Base-by-base conservation (phyloP, 805 yeast species). In the Ogataea pini region DNA sequence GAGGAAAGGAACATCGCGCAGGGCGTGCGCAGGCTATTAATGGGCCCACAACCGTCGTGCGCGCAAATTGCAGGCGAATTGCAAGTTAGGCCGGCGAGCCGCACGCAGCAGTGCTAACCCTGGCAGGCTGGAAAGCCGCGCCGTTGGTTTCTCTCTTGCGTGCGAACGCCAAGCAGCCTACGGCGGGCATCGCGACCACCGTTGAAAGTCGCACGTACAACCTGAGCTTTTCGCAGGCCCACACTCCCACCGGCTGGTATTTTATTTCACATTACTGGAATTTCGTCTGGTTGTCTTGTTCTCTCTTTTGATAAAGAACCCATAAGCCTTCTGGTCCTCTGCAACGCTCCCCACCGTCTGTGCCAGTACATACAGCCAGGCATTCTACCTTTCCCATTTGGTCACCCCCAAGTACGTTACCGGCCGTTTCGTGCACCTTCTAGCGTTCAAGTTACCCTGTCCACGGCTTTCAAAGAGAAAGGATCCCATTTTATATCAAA, bases 261-360 rank as follows among this genome's bases (percentile, higher is more conserved):
- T n/a, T n/a, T 34, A 18, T 18, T 34, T 34, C 17, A 22, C 8
- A 22, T 22, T 27, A 36, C 40, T 36, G 40, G 40, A 36, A 36
- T 36, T 36, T 36, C 40, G 40, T 36, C 40, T 18, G 40, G 40
- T 22, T 36, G 40, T 36, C 40, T 36, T 36, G 40, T 36, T 34
- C 24, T 34, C 19, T 10, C 25, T 22, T 22, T 22, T 22, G 25
- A 22, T 18, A 17, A 17, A 17, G 10, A n/a, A n/a, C 38, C n/a
- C 8, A 22, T 22, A 22, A 22, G 5, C 25, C 8, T 22, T 6
- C 25, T 22, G 25, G 25, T 22, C 8, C 25, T 22, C 8, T 22
- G 25, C 8, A 22, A 22, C 7, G 25, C 8, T 8, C 5, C 5
- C 25, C 25, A 22, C 5, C 5, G 25, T 22, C 25, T 22, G 25